Conservation (phyloP, 768 basidiomycete genomes). For the Naematelia encephala region DNA sequence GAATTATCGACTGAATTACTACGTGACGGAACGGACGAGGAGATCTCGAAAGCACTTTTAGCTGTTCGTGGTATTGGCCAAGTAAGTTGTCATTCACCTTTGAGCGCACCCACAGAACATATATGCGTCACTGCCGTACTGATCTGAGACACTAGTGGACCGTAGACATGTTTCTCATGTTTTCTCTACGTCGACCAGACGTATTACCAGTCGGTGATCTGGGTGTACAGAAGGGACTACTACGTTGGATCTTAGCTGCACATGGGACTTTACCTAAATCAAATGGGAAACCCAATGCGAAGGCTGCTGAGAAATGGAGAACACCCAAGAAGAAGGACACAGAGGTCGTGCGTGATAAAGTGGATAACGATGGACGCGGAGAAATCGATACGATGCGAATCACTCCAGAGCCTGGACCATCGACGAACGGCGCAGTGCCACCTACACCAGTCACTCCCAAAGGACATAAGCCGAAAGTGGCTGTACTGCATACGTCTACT, state of each 20-base stretch:
- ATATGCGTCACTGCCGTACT: neutral
- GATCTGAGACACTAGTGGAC: constrained; percentile 21
- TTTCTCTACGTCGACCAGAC: constrained; percentile 76
- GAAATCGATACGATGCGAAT: constrained; percentile 24
- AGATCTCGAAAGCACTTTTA: constrained; percentile 69
- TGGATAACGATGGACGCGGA: constrained; percentile 12
- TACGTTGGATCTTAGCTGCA: constrained; percentile 48
- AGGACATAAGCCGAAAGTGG: constrained; percentile 2
- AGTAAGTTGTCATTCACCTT: too few species aligned
- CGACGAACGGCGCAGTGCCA: constrained; percentile 4
- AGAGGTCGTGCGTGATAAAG: constrained; percentile 12
- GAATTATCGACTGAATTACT: constrained; percentile 71
- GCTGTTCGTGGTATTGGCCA: constrained; percentile 75
- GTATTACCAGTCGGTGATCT: constrained; percentile 75
- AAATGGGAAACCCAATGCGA: constrained; percentile 7
- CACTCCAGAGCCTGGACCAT: constrained; percentile 2
- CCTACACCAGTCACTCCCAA: constrained; percentile 25
- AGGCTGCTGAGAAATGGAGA: constrained; percentile 7
- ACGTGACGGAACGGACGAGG: constrained; percentile 68
- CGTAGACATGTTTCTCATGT: constrained; percentile 94
- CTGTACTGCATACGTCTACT: constrained; percentile 14
- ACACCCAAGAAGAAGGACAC: constrained; percentile 12
- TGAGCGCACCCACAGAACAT: constrained; percentile 3
- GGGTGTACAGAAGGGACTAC: constrained; percentile 63
- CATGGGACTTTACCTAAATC: constrained; percentile 30